Conservation (phyloP, 2,329 filamentous ascomycete genomes). For the Peltaster fructicola region DNA sequence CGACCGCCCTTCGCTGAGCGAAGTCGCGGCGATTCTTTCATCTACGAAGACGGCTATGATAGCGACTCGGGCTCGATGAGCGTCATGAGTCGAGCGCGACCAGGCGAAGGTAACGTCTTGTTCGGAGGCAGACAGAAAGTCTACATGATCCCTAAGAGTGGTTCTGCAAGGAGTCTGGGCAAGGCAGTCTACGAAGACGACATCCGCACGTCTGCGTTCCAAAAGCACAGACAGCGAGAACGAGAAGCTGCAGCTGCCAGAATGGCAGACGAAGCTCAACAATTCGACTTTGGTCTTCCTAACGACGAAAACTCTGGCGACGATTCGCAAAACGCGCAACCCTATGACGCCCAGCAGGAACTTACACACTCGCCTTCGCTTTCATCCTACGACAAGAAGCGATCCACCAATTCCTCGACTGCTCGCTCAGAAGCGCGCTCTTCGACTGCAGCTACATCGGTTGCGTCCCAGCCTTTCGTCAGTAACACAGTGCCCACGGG, state of each 20-base stretch:
- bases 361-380: slow-evolving; percentile 35
- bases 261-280: slow-evolving; percentile 13
- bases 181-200: slow-evolving; percentile 74
- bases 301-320: too few relatives aligned
- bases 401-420: slow-evolving; percentile 73
- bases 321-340: slow-evolving; percentile 22
- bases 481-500: slow-evolving; percentile 15
- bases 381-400: slow-evolving; percentile 51
- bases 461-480: slow-evolving; percentile 49
- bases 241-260: slow-evolving; percentile 32
- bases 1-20: slow-evolving; percentile 39
- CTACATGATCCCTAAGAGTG: slow-evolving; percentile 55
- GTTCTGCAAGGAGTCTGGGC: slow-evolving; percentile 36
- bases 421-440: slow-evolving; percentile 49
- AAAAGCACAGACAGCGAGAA: slow-evolving; percentile 46
- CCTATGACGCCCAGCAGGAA: slow-evolving; percentile 28
- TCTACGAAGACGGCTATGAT: slow-evolving; percentile 39
- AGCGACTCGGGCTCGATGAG: slow-evolving; percentile 52
- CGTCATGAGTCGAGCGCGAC: slow-evolving; percentile 71
- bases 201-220: slow-evolving; percentile 65
- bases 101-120: slow-evolving; percentile 74
- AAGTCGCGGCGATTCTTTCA: slow-evolving; percentile 46
- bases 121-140: slow-evolving; percentile 95
- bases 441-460: slow-evolving; percentile 77
- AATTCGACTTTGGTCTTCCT: slow-evolving; percentile 17